Conservation (phyloP, 1,139 yeast species). For the Pichia sorboxylosa region DNA sequence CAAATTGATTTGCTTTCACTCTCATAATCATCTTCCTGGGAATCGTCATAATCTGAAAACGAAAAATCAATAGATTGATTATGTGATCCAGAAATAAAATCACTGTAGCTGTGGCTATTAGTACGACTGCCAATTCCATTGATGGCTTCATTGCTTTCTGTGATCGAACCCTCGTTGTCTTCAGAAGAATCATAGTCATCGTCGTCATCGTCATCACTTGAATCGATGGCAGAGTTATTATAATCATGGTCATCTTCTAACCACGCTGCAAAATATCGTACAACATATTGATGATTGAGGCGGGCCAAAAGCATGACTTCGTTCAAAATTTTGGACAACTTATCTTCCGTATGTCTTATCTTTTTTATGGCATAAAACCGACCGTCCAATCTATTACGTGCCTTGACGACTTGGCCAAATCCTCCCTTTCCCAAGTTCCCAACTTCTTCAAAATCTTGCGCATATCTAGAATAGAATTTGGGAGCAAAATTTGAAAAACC, state of each 20-base stretch:
- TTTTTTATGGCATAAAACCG: constrained; percentile 90
- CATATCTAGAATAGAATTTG: constrained; percentile 42
- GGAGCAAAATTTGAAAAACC: constrained; percentile 14
- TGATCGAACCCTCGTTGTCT: constrained; percentile 4
- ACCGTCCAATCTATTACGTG: constrained; percentile 85
- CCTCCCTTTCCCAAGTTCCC: constrained; percentile 92
- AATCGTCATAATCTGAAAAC: constrained; percentile 28
- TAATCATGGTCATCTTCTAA: constrained; percentile 52
- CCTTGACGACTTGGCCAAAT: constrained; percentile 94
- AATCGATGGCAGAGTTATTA: constrained; percentile 16
- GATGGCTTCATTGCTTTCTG: background rate
- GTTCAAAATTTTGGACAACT: constrained; percentile 67
- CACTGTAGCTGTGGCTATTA: constrained; percentile 29
- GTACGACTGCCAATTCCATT: constrained; percentile 10
- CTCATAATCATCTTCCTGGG: constrained; percentile 9
- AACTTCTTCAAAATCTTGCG: constrained; percentile 85
- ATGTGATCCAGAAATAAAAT: constrained; percentile 57
- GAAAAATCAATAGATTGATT: constrained; percentile 53
- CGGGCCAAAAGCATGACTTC: constrained; percentile 90
- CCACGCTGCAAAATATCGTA: constrained; percentile 96
- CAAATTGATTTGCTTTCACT: constrained; percentile 11
- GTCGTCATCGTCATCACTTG: constrained; percentile 21
- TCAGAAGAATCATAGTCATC: constrained; percentile 19
- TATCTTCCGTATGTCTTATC: constrained; percentile 70
- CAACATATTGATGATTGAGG: constrained; percentile 89